Evolutionary conservation across 2,329 filamentous ascomycete species (phyloP), one percentile per base, ranked within the genome.

Genomic region (Orbilia blumenaviensis): DNA sequence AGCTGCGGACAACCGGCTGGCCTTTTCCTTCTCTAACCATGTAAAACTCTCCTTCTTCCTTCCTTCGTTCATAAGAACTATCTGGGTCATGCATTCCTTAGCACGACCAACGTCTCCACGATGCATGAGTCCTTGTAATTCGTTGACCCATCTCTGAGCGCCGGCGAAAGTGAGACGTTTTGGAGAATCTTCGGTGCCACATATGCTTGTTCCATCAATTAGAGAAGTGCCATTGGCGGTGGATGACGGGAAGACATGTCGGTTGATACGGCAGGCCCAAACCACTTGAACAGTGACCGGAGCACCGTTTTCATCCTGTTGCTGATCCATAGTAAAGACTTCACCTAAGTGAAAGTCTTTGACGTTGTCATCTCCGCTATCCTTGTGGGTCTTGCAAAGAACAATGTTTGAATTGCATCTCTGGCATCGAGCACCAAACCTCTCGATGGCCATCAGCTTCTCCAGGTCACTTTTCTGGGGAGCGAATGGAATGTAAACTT

Each of bases 191-290:
- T 36, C 10, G 48, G 61, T 21, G 16, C 23, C 21, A 29, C 36
- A n/a, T n/a, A 34, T 25, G 9, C 14, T 12, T 6, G 3, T 12
- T 38, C n/a, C 6, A 29, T 7, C 9, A 21, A 38, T 18, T 32
- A 41, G 41, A 25, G 29, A 3, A 8, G 7, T 14, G 6, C 7
- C n/a, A 5, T 56, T 36, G 1, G 16, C 2, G n/a, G 16, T 9
- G 2, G 62, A 42, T 9, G 21, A 46, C 7, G 60, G 60, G 61
- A 58, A 75, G 14, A 44, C 36, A 18, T 76, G 72, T 29, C 64
- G 38, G 29, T 76, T 76, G 50, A 76, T 76, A 25, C 72, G 54
- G 21, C 72, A 76, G 18, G 64, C 63, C 72, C 72, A 76, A 36
- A 64, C 72, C 58, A 76, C 54, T 25, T 69, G 21, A 2, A 44